Base-by-base conservation (phyloP, 1,284 basidiomycete genomes). In the Butyriboletus appendiculatus region DNA sequence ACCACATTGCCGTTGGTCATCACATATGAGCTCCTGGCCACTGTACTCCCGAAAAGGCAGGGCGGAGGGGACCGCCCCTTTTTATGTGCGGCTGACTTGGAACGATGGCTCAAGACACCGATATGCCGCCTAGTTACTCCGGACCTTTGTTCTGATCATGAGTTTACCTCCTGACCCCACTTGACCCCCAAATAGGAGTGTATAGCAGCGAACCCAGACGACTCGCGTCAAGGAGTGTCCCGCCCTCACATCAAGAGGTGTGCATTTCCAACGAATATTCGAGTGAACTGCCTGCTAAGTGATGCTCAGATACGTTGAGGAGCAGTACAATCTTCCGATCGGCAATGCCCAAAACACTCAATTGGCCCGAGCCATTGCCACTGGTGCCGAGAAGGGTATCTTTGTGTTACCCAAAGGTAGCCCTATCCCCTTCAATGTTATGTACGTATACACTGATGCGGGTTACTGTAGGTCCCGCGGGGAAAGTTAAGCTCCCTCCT, bases 201-300 rank as follows among this genome's bases (percentile, higher is more conserved):
- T 66, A 92, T 96, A 73, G 73, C 80, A 59, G 81, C 78, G 50
- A 78, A 88, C 73, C 81, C 84, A 26, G 89, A 91, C 37, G 92
- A 94, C 58, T 84, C 89, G 57, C 90, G 94, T 60, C 70, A 73
- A 58, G 94, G 94, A 72, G 92, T 96, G 61, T 95, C 93, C 64
- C 90, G 94, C 53, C 91, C 89, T 56, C 86, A 89, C 68, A 93
- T 97, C 77, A 96, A 96, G 84, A 96, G 94, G 94, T 88, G 69
- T 50, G 62, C 56, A 48, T 59, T 56, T 37, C 42, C 34, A 51
- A 41, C 51, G 40, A 49, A n/a, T 34, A 20, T 38, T 22, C 16
- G 48, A 37, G 50, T 53, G 58, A 58, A 52, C n/a, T 55, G 15
- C 53, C 50, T 50, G 40, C 51, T 55, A 35, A 66, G 24, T 50